Evolutionary conservation across 2,329 filamentous ascomycete species (phyloP), one percentile per base, ranked within the genome.

Genomic region (Apiospora marii): DNA sequence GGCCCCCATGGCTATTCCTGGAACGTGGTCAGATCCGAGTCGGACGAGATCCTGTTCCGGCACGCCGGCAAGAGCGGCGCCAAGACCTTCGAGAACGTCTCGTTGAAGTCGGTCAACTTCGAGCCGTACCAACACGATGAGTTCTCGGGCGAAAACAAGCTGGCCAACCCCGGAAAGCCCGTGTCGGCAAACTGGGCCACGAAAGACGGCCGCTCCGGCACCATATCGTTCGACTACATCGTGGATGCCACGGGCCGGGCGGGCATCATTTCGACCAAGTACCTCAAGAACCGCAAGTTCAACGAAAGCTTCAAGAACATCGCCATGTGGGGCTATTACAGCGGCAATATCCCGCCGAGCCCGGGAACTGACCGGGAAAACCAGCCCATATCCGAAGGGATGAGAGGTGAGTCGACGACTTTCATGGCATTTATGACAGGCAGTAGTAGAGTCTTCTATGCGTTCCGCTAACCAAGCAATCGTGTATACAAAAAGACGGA

Each of bases 261-360:
- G 0, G 86, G 86, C 4, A 68, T 88, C 2, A 30, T 88, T 14
- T 83, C 79, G 69, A 88, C 85, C 22, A 86, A 86, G 74, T 87
- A 88, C 74, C 72, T 85, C 41, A 87, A 86, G 78, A 86, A 87
- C 74, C 82, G 87, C 1, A 79, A 77, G 4, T 85, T 81, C 75
- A 89, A 88, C 75, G 74, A 85, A 48, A 83, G 81, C 0, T 78
- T 88, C 30, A 87, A 87, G 79, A 88, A 87, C 72, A 72, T 87
- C 12, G 86, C 87, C 7, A 84, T 73, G 69, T 88, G 86, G 87
- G 83, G 79, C 0, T 89, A 89, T 75, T 89, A 44, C 43, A 44
- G 43, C 5, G 82, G 80, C 81, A 83, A 70, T 79, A 78, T 12
- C 79, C 76, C 8, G 78, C 75, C 5, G 10, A 72, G 0, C 5